Base-by-base conservation (phyloP, 208 protist species). In the Leptomonas seymouri region DNA sequence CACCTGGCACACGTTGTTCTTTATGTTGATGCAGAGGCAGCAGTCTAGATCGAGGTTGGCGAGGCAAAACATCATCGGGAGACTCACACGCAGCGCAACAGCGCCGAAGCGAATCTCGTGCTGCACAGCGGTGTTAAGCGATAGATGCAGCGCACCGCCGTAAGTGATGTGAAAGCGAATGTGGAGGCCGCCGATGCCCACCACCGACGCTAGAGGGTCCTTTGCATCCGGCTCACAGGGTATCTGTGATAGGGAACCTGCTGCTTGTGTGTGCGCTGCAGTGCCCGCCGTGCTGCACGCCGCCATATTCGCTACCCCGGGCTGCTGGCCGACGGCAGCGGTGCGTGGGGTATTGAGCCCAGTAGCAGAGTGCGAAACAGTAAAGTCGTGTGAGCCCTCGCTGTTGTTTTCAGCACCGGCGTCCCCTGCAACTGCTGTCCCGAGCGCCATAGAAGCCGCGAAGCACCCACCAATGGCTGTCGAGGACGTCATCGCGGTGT, bases 101-200 rank as follows among this genome's bases (percentile, higher is more conserved):
- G 82, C 62, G 15, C 82, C 82, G 23, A 90, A 42, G 21, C 51
- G 51, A 23, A 96, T 36, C 15, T 89, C 77, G 64, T 93, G 78
- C 48, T 82, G 83, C 64, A 91, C 67, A 3, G 81, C 75, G 4
- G 69, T 78, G 42, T 73, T 76, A 5, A 89, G 42, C 8, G 82
- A 81, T 2, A 96, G 36, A 21, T 81, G 74, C 74, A 96, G 69
- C 21, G 82, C 58, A 6, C 91, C 91, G 39, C 91, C 91, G 62
- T 96, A 96, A 27, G 91, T 96, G 8, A 92, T 62, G 76, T 96
- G 91, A 4, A 96, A 71, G 31, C 82, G 81, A 3, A 96, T 45
- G 62, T 86, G 83, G 39, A 96, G 70, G 14, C 91, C 91, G 31
- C 73, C 69, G 11, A 69, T 62, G 1, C 90, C 90, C 4, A 92